Base-by-base conservation (phyloP, 2,329 filamentous ascomycete species). In the Hortaea sp. region DNA sequence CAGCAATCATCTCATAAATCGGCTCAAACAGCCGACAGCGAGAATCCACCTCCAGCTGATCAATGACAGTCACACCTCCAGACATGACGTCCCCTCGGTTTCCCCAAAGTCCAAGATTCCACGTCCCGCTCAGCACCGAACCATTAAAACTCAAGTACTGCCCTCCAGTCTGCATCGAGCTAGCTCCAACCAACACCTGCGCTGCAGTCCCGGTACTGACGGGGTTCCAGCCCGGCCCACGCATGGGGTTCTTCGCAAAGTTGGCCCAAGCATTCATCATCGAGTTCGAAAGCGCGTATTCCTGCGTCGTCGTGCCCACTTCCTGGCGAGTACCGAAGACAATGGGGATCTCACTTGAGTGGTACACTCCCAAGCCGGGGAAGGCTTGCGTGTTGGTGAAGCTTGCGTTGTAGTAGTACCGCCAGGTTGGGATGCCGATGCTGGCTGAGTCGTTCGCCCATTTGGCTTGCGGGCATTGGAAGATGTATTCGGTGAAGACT, bases 321-420 rank as follows among this genome's bases (percentile, higher is more conserved):
- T 35, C 32, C 32, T 35, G 32, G 32, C 32, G 32, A 1, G 49
- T 49, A 3, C 63, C 58, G 45, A 66, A 67, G 7, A 66, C 59
- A 13, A 64, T 50, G 2, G 56, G 49, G 28, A 67, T 64, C 42
- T 68, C 65, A 9, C 50, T 54, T n/a, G 57, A 49, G 49, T 66
- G 63, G 40, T 58, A 67, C 13, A 57, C 63, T 13, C 64, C 64
- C 6, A 61, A 45, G 12, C 48, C 52, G 5, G 52, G 56, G 47
- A 55, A 60, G 29, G 47, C 43, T 43, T 63, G 59, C 4, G 53
- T 57, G 48, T 66, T 66, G 9, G 56, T 46, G 50, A 65, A 66
- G 4, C 55, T 52, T 37, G 62, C 61, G 44, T 66, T 67, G 57
- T 61, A 67, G 44, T 62, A 61, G 53, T 66, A 68, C 20, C 63